These are phyloP conservation scores for Agaricus subrufescens DNA, from an alignment of 768 basidiomycete species.

Conservation along the genomic window DNA sequence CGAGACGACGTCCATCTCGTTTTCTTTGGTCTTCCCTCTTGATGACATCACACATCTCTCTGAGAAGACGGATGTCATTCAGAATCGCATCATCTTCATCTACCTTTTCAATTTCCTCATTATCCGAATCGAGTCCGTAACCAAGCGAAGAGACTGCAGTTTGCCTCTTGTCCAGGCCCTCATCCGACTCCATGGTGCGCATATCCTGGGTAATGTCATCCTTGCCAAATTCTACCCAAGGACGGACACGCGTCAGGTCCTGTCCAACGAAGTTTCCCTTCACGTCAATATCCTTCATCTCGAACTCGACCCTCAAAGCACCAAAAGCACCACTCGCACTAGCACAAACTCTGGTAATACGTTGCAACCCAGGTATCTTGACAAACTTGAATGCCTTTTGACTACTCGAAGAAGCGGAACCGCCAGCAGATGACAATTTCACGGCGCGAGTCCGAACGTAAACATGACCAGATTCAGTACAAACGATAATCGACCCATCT, in stretches of 20 bases:
- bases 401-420: neutral
- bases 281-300: constrained; percentile 49
- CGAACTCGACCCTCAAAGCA: constrained; percentile 73
- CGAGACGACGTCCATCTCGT: constrained; percentile 11
- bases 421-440: constrained; percentile 11
- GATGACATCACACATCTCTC: constrained; percentile 29
- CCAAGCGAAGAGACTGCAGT: neutral
- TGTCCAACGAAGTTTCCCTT: constrained; percentile 47
- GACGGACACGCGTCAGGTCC: constrained; percentile 64
- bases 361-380: constrained; percentile 75
- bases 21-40: constrained; percentile 20
- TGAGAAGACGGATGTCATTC: constrained; percentile 29
- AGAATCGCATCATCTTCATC: constrained; percentile 31
- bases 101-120: constrained; percentile 28
- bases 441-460: constrained; percentile 70
- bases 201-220: neutral
- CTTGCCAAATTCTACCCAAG: constrained; percentile 40
- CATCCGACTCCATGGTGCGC: neutral
- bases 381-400: constrained; percentile 70
- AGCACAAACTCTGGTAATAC: constrained; percentile 79
- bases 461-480: constrained; percentile 93
- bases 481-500: constrained; percentile 86
- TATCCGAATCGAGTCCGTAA: constrained; percentile 11
- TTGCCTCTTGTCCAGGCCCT: neutral
- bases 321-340: constrained; percentile 88